Percentiles rank a stretch among this genome's conserved stretches.
Conservation (phyloP, 164 flowering plant genomes). For the Piper betle region DNA sequence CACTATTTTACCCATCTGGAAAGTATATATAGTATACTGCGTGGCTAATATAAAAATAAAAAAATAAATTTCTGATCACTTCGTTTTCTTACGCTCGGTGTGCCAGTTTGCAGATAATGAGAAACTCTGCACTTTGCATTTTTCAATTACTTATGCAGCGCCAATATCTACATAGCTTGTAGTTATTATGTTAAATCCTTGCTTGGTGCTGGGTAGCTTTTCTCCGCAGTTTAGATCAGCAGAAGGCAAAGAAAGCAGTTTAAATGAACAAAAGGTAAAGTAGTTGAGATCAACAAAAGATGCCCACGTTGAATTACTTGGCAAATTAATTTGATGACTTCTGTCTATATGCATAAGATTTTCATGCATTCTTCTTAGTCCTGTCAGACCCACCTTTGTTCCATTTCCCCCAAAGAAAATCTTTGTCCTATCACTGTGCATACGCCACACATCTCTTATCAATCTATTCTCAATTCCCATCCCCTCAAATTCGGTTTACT, state of each 20-base stretch:
- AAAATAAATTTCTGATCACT: too few species aligned
- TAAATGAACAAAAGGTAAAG: background rate
- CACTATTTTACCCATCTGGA: too few species aligned
- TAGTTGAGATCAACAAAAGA: background rate
- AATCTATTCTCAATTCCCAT: background rate
- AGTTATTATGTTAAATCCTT: too few species aligned
- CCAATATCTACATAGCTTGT: too few species aligned
- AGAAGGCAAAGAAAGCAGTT: background rate
- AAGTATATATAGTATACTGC: too few species aligned
- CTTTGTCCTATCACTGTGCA: conserved; percentile 3
- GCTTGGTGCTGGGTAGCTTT: background rate
- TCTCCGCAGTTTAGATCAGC: background rate
- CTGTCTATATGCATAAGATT: background rate
- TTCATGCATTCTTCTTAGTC: background rate
- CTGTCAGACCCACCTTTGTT: background rate
- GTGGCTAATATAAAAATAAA: too few species aligned
- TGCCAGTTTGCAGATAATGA: too few species aligned
- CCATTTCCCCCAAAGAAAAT: conserved; percentile 1
- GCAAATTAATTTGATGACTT: background rate
- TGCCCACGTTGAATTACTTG: too few species aligned
- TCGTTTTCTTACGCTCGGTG: too few species aligned
- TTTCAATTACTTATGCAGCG: too few species aligned
- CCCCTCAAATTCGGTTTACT: background rate
- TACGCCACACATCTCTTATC: background rate
- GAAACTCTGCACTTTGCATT: too few species aligned